Evolutionary conservation across 495 filamentous ascomycete species (phyloP), one percentile per base, ranked within the genome.

Genomic region (Sporormia fimetaria): DNA sequence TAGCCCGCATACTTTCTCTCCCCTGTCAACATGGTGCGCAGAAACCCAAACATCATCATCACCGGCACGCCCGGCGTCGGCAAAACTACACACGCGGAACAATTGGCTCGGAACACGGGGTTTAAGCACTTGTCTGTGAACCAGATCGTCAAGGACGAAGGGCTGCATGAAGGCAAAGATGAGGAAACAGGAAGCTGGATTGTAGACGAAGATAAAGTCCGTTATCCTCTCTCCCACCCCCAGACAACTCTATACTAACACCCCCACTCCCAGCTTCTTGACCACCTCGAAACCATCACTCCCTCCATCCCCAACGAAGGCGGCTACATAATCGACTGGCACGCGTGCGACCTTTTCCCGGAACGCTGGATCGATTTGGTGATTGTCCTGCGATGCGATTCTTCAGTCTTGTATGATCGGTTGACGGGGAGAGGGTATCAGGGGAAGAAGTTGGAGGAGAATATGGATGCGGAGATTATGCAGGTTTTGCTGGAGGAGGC

Each of bases 391-490:
- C 70, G 92, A 10, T 84, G 79, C 37, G 76, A 85, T 37, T 78
- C 81, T 18, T 78, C 71, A 21, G 63, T 80, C 32, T 69, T 93
- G 22, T 96, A 92, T 57, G 92, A 99, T 58, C 76, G 92, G 42
- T 63, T 96, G 42, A 74, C 69, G 41, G 70, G 68, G 40, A 82
- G 84, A 42, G 75, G 79, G 42, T 94, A 92, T 57, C 63, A 74
- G 54, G 80, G 94, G 61, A 63, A 69, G 41, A 99, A 99, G 58
- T 63, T 99, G 18, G 81, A 95, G 57, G 90, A 96, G 60, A 99
- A 99, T 57, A 60, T 99, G 25, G 92, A 96, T 63, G 78, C 83
- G 21, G 92, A 99, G 67, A 99, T 99, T 56, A 95, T 96, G 76
- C 81, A 94, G 51, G 81, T 94, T 38, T 66, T 99, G 21, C 61